These are phyloP conservation scores for Boehmeria nivea DNA, from an alignment of 306 rosid species.

Conservation along the genomic window DNA sequence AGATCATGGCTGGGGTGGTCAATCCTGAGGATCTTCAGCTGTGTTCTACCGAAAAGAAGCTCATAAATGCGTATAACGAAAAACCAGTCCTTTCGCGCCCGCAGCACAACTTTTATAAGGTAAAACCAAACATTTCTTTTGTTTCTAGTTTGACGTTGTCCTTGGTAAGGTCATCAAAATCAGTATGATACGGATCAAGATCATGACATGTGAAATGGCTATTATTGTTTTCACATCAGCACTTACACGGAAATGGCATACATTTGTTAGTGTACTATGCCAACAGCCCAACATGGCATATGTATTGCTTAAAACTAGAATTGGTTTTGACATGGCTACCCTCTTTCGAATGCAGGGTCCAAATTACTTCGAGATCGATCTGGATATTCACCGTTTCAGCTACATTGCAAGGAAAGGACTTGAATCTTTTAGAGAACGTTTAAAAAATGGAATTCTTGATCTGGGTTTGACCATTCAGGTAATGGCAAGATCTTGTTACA, in stretches of 20 bases:
- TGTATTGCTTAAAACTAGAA: background rate
- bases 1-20: slow-evolving; percentile 81
- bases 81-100: slow-evolving; percentile 96
- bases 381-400: slow-evolving; percentile 94
- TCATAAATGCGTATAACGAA: slow-evolving; percentile 70
- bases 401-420: slow-evolving; percentile 93
- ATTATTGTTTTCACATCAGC: background rate
- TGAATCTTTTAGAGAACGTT: slow-evolving; percentile 73
- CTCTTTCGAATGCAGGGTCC: slow-evolving; percentile 52
- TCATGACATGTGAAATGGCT: no score
- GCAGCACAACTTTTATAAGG: slow-evolving; percentile 82
- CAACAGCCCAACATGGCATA: no score
- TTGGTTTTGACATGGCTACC: background rate
- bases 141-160: no score
- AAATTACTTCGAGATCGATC: slow-evolving; percentile 90
- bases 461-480: slow-evolving; percentile 90
- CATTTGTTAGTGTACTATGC: background rate
- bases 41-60: slow-evolving; percentile 76
- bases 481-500: no score
- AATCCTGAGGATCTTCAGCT: slow-evolving; percentile 84
- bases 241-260: no score
- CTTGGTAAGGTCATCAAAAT: no score
- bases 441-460: slow-evolving; percentile 69
- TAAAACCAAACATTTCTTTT: slow-evolving; percentile 2
- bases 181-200: no score